Percentiles rank a stretch among this genome's conserved stretches.
Evolutionary conservation across 768 basidiomycete species (phyloP).

Genomic region (Leucocoprinus birnbaumii): DNA sequence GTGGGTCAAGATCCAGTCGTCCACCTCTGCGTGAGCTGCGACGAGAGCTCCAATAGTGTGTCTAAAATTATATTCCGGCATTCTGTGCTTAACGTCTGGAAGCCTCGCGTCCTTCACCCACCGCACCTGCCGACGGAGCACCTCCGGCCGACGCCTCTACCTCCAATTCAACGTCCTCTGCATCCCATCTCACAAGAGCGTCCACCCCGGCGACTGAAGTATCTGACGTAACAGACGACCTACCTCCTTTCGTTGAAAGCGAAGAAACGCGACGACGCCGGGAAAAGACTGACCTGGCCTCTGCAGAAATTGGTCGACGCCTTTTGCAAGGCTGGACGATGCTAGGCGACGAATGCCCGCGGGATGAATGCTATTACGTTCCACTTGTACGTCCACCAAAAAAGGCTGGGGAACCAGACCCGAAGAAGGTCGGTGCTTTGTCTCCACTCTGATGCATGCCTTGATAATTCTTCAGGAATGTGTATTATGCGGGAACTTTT

Average conservation of each 20-base stretch:
- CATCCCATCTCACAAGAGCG: conserved; percentile 52
- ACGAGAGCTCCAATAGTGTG: conserved; percentile 35
- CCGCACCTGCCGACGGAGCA: background rate
- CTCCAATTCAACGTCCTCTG: conserved; percentile 42
- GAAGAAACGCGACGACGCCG: conserved; percentile 66
- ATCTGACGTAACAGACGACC: conserved; percentile 48
- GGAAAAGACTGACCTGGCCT: conserved; percentile 79
- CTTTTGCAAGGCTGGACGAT: conserved; percentile 85
- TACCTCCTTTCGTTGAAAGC: conserved; percentile 50
- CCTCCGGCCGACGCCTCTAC: conserved; percentile 25
- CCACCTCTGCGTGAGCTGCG: conserved; percentile 66
- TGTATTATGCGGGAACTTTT: conserved; percentile 66
- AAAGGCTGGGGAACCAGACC: conserved; percentile 54
- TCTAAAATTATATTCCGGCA: background rate
- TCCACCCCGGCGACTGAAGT: conserved; percentile 81
- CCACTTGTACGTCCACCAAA: conserved; percentile 83
- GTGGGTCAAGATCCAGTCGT: conserved; percentile 38
- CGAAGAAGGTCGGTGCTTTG: conserved; percentile 54
- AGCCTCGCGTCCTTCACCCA: conserved; percentile 4
- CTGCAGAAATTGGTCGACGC: conserved; percentile 73
- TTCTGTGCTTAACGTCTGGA: background rate
- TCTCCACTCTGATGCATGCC: background rate
- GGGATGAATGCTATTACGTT: conserved; percentile 65
- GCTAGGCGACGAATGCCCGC: conserved; percentile 85
- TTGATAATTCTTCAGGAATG: conserved; percentile 56